Conservation (phyloP, 352 stramenopile genomes). For the Aphanomyces astaci region DNA sequence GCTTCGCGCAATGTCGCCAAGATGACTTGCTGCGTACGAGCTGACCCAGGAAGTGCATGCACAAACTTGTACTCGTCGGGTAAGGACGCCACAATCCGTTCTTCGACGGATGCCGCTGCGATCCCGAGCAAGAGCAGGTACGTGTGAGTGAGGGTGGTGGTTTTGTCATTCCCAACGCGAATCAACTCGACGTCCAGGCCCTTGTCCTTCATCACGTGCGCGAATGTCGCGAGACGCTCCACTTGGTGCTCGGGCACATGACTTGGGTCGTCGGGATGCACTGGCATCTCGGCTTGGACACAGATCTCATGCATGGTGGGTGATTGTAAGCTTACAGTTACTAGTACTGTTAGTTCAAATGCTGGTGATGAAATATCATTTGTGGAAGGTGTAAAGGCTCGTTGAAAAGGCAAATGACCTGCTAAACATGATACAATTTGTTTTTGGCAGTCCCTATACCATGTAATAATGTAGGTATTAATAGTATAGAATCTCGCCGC, state of each 20-base stretch:
- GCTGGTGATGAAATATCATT: background rate
- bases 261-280: background rate
- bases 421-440: no score
- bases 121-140: conserved; percentile 9
- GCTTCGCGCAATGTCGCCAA: conserved; percentile 43
- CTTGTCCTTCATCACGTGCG: conserved; percentile 5
- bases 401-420: no score
- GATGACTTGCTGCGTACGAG: conserved; percentile 51
- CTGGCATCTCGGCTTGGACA: conserved; percentile 3
- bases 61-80: conserved; percentile 36
- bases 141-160: background rate
- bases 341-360: background rate
- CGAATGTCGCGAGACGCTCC: conserved; percentile 1
- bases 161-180: background rate
- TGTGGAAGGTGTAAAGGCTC: background rate
- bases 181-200: conserved; percentile 6
- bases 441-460: no score
- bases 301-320: conserved; percentile 15
- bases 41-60: conserved; percentile 35
- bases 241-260: background rate
- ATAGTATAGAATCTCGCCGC: no score
- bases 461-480: no score
- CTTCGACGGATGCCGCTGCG: background rate
- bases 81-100: background rate
- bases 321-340: no score